Evolutionary conservation across 139 green algal genomes (phyloP), one percentile per base, ranked within the genome.

Genomic region (Chlorella sp.): DNA sequence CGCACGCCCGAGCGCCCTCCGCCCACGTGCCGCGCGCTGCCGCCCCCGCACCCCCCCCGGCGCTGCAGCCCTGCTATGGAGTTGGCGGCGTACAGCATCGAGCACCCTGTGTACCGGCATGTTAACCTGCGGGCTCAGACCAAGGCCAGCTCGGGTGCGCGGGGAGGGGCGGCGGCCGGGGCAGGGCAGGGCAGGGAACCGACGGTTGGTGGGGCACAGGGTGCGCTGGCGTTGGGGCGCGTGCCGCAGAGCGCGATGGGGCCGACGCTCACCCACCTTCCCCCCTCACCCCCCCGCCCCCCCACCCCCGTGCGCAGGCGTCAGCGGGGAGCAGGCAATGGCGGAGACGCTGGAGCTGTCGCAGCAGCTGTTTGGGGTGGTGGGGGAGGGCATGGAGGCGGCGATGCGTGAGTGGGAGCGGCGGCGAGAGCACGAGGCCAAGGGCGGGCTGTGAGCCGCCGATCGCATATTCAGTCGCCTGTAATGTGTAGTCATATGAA

Each of bases 91-190:
- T 85, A 82, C 70, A 77, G 63, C 36, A 71, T 64, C 25, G 80
- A 85, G 41, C 80, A 85, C 69, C 80, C 80, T 35, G 80, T 76
- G 35, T 85, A 85, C 64, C 62, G 68, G 19, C 80, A 85, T 63
- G 65, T 82, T 45, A 82, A 82, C 73, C 43, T 85, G 67, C 69
- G 80, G 29, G n/a, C n/a, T n/a, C n/a, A n/a, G n/a, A n/a, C n/a
- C n/a, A n/a, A n/a, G n/a, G n/a, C n/a, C n/a, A n/a, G n/a, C n/a
- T n/a, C n/a, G n/a, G n/a, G n/a, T n/a, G n/a, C n/a, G n/a, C n/a
- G n/a, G n/a, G n/a, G n/a, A n/a, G n/a, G n/a, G n/a, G n/a, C n/a
- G n/a, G n/a, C n/a, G n/a, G n/a, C n/a, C n/a, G n/a, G n/a, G n/a
- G n/a, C n/a, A n/a, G n/a, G n/a, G n/a, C n/a, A n/a, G n/a, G n/a